Evolutionary conservation across 1,139 yeast genomes (phyloP), one percentile per base, ranked within the genome.

Genomic region (Suhomyces bolitotheri): DNA sequence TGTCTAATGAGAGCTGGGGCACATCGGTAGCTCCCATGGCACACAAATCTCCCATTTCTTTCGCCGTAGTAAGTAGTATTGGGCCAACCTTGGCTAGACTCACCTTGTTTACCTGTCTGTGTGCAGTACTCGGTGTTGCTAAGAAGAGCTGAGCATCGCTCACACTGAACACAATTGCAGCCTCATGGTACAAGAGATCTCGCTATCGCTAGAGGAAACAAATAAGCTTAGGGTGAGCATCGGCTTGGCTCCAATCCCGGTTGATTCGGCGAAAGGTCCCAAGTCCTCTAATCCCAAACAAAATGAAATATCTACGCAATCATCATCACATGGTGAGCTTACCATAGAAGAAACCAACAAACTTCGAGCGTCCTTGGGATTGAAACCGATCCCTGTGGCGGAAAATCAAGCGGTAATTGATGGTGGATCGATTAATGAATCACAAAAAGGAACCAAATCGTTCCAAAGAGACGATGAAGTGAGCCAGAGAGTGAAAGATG

Each of bases 171-270:
- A 11, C n/a, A 22, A 22, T 28, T 28, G 31, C 26, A 17, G 22
- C 27, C 27, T 12, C 7, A 34, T 34, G 37, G 30, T 16, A 5
- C 37, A 56, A 27, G 68, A 61, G 38, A 53, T 64, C 31, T 56
- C 65, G 16, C 50, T 66, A 19, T 57, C 68, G 1, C 33, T 68
- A 1, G 68, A 56, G 27, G 73, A 68, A 36, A 68, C 74, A 1
- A 67, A 68, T 40, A 56, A 53, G 42, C 62, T 67, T 4, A 60
- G 85, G 28, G 40, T 56, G 5, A 64, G 74, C 22, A 42, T 77
- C 13, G 83, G 83, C 0, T 55, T 78, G 21, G 64, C 65, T 25
- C 75, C 73, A 3, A 71, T 76, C 9, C 64, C 64, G 4, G 44
- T 36, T 2, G 38, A 19, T 6, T 13, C 14, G 8, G 12, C n/a